Evolutionary conservation across 208 protist species (phyloP), one percentile per base, ranked within the genome.

Genomic region (Trypanosoma congolense): DNA sequence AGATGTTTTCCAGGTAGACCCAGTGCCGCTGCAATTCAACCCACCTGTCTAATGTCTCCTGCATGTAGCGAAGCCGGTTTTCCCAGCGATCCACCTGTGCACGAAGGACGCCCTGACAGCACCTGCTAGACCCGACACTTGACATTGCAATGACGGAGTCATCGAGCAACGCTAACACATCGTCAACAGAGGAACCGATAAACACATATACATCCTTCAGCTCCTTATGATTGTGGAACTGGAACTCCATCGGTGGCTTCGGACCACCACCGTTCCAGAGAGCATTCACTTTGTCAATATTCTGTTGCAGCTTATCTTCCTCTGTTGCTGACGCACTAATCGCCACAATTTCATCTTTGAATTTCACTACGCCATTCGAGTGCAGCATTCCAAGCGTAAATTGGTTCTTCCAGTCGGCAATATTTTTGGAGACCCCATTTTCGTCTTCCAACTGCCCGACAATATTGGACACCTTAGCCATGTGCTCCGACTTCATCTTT

Each of bases 1-100:
- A 97, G 47, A 98, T 98, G 52, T 93, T 95, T 65, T 98, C 95
- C 30, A 97, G 80, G 72, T 97, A 97, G 57, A 98, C 92, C 96
- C 97, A 99, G 56, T 89, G 95, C 30, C 94, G 78, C 83, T 99
- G 97, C 46, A 97, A 87, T 53, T 90, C 85, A 14, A 97, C 80
- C 92, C 95, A 97, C 44, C 84, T 78, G 40, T 98, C 93, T 19
- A 98, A 74, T 4, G 91, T 97, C 31, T 95, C 90, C 48, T 91
- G 75, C 70, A 97, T 96, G 67, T 98, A 95, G 31, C 72, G 70
- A 18, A 99, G 77, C 14, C 93, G 75, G 54, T 77, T 68, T 54
- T 98, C 90, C 96, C 95, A 98, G 36, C 96, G 79, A 22, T 98
- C 94, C 43, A 98, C 95, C 60, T 94, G 86, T 31, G 77, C 79